Evolutionary conservation across 768 basidiomycete genomes (phyloP), one percentile per base, ranked within the genome.

Genomic region (Lentinula sp.): DNA sequence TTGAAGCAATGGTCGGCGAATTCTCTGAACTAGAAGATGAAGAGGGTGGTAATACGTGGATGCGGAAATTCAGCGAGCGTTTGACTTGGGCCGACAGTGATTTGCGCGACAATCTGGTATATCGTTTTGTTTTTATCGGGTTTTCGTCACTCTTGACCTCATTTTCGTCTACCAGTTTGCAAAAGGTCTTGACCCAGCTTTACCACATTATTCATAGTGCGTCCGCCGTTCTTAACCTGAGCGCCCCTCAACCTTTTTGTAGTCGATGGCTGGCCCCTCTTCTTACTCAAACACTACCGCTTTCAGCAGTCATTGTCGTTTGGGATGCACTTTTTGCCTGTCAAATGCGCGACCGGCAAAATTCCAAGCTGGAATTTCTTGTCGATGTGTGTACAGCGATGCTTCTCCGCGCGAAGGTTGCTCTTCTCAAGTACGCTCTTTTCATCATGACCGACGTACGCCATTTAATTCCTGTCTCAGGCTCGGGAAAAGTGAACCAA

Each of bases 161-260:
- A 61, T 23, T 57, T n/a, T 50, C 9, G 42, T 61, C 31, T 63
- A 61, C 18, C 64, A 92, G 90, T 76, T 80, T 67, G 70, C 71
- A 9, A 84, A 83, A 64, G 86, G 89, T 1, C 74, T 93, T 7
- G 86, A 89, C 67, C 90, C 90, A 21, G 72, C 78, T 31, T 73
- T 87, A 31, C 90, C 90, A 2, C 89, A 92, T 73, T 92, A 89
- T 70, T 90, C 90, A 52, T 87, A 87, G 90, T 91, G 72, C 64
- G 89, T 73, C 18, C 48, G 49, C 42, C 42, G 54, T 59, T 50
- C 48, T 45, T 18, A 45, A 50, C 55, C 40, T 48, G 10, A 28
- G 28, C 23, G 7, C 56, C 57, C 4, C 34, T 39, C 43, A 21
- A 61, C 35, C 48, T 40, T 23, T 53, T 13, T 21, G 31, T 63